Conservation (phyloP, 768 basidiomycete genomes). For the Serendipita indica region DNA sequence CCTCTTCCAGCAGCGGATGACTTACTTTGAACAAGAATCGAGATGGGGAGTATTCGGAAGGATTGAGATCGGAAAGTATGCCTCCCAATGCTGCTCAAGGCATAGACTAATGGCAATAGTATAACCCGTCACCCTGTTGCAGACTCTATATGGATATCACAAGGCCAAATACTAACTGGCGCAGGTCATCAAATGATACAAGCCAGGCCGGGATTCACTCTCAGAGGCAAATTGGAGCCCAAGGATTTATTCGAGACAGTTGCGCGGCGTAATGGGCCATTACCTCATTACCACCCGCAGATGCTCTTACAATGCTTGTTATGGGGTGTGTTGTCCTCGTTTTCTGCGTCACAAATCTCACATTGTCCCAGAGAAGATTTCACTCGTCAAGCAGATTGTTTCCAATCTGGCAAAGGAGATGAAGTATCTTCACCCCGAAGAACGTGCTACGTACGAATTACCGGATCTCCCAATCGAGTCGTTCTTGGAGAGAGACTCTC, state of each 20-base stretch:
- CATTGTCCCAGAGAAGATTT: conserved; percentile 50
- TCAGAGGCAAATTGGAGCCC: conserved; percentile 17
- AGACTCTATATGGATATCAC: conserved; percentile 83
- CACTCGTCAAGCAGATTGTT: conserved; percentile 71
- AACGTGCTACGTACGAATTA: conserved; percentile 24
- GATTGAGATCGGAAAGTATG: conserved; percentile 56
- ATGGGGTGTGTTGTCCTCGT: conserved; percentile 49
- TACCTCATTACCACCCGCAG: conserved; percentile 87
- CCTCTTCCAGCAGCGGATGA: conserved; percentile 87
- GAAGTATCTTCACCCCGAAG: conserved; percentile 21
- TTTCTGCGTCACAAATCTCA: neutral
- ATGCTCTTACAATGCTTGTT: conserved; percentile 82
- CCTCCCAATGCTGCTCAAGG: conserved; percentile 12
- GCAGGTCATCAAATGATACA: conserved; percentile 70
- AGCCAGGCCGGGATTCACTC: conserved; percentile 30
- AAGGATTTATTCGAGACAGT: conserved; percentile 69
- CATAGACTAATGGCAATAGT: conserved; percentile 26
- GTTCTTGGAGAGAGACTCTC: conserved; percentile 32
- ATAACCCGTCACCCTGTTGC: conserved; percentile 64
- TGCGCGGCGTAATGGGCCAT: conserved; percentile 67
- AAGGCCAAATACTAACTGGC: conserved; percentile 68
- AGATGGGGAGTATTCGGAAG: conserved; percentile 62
- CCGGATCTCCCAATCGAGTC: conserved; percentile 41
- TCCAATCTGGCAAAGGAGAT: conserved; percentile 42
- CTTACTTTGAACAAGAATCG: conserved; percentile 70